A percentile compares a stretch with the other conserved stretches of the same genome.
Evolutionary conservation across 495 filamentous ascomycete genomes (phyloP).

Genomic region (Neurospora africana): DNA sequence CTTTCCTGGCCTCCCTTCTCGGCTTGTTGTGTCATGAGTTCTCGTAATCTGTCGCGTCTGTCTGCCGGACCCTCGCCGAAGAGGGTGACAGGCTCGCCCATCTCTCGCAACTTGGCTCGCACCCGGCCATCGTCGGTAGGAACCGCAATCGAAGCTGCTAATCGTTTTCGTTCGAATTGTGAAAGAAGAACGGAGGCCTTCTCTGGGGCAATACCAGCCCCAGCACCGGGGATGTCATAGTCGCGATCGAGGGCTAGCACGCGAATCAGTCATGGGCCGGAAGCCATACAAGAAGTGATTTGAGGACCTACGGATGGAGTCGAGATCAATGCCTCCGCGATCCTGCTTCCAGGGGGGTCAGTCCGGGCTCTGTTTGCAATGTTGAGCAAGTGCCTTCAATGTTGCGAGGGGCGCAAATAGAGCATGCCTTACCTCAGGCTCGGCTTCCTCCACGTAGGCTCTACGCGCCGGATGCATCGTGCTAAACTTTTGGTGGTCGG

Average conservation of each 20-base stretch:
- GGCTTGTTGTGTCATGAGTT: conserved; percentile 63
- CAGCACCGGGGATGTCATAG: conserved; percentile 64
- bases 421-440: conserved; percentile 52
- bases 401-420: conserved; percentile 8
- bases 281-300: not conserved
- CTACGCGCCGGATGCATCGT: conserved; percentile 86
- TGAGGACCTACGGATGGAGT: conserved; percentile 60
- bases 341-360: conserved; percentile 30
- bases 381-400: conserved; percentile 24
- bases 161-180: conserved; percentile 81
- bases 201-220: conserved; percentile 71
- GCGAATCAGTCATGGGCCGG: conserved; percentile 1
- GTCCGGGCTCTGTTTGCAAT: conserved; percentile 19
- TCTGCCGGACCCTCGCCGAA: conserved; percentile 89
- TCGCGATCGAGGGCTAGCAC: conserved; percentile 67
- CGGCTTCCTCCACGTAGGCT: conserved; percentile 88
- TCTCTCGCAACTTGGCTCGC: conserved; percentile 63
- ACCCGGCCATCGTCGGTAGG: conserved; percentile 91
- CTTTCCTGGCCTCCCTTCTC: conserved; percentile 46
- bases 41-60: conserved; percentile 75
- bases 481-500: conserved; percentile 8
- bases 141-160: conserved; percentile 83
- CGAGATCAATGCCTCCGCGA: conserved; percentile 64
- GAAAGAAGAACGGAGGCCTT: conserved; percentile 79
- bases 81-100: conserved; percentile 85